Base-by-base conservation (phyloP, 2,329 filamentous ascomycete species). In the Aspergillus calidoustus region DNA sequence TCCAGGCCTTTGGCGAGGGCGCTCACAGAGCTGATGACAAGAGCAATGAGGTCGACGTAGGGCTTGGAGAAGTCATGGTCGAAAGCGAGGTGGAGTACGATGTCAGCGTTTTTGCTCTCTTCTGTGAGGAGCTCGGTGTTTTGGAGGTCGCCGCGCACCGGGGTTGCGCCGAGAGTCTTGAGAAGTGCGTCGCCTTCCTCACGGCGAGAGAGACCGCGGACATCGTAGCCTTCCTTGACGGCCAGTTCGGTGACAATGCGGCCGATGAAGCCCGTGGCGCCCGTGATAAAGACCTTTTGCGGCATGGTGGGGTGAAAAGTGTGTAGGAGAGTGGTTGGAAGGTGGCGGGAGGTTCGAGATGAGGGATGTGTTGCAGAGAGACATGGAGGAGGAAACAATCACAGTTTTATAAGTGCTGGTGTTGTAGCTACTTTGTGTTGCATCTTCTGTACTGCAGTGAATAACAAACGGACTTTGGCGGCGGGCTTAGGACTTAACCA, bases 241-340 rank as follows among this genome's bases (percentile, higher is more conserved):
- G 82, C 75, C 38, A 79, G 76, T 54, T 77, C 60, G 23, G 77
- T 72, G 15, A 81, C 71, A 7, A 74, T 71, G 22, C 69, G 66
- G 65, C 81, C 81, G 58, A 82, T 72, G 61, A 78, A 81, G 66
- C 80, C 80, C 7, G 79, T 76, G 5, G 79, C 74, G 46, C 81
- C 81, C 7, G 80, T 82, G 51, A 81, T 72, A 65, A 80, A 80
- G 61, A 79, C 48, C 17, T 50, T 63, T 28, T 60, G 55, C 13
- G 58, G 47, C 41, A 68, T 57, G n/a, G 47, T 66, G 31, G 13
- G 34, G 13, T 41, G 25, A 41, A 41, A 41, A 17, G 11, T 17
- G 34, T 13, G 57, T 43, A n/a, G 11, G 3, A 31, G 13, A 19
- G 13, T 9, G 23, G 17, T 22, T 15, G n/a, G 41, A 22, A 13